Evolutionary conservation across 352 stramenopile genomes (phyloP).

Genomic region (Globisporangium viniferum): DNA sequence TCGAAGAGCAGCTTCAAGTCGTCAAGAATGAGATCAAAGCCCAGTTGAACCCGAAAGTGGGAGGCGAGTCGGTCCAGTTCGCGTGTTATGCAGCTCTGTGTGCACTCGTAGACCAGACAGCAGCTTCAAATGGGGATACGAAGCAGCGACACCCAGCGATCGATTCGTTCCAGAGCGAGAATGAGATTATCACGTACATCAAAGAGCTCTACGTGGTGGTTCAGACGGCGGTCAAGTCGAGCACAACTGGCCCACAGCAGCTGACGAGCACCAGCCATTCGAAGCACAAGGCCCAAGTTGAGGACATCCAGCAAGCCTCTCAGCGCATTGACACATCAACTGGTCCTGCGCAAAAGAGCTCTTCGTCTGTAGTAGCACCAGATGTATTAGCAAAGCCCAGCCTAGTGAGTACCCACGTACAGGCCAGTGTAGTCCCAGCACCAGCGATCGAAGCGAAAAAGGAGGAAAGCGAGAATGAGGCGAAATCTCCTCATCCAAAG

Average conservation of each 20-base stretch:
- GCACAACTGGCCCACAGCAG: no score
- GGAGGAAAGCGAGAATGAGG: not conserved
- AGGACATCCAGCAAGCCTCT: not conserved
- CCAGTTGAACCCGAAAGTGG: not conserved
- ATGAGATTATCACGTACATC: constrained; percentile 31
- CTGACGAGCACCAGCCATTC: not conserved
- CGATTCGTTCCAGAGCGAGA: constrained; percentile 28
- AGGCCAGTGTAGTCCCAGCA: not conserved
- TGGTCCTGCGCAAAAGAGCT: not conserved
- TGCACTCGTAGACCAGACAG: constrained; percentile 34
- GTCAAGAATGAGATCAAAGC: constrained; percentile 8
- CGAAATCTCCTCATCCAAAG: not conserved
- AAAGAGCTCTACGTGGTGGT: constrained; percentile 32
- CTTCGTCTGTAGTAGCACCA: not conserved
- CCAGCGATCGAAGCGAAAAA: not conserved
- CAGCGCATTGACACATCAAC: not conserved
- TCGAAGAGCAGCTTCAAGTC: constrained; percentile 30
- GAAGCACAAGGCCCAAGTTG: not conserved
- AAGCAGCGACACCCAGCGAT: constrained; percentile 23
- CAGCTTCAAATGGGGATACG: not conserved
- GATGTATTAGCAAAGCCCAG: not conserved
- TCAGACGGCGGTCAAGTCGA: constrained; percentile 17
- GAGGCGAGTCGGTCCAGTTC: constrained; percentile 4
- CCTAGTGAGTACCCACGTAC: not conserved
- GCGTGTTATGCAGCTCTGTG: constrained; percentile 49